These are phyloP conservation scores for Sphaerulina musiva DNA, from an alignment of 2,329 filamentous ascomycete genomes.

Conservation along the genomic window DNA sequence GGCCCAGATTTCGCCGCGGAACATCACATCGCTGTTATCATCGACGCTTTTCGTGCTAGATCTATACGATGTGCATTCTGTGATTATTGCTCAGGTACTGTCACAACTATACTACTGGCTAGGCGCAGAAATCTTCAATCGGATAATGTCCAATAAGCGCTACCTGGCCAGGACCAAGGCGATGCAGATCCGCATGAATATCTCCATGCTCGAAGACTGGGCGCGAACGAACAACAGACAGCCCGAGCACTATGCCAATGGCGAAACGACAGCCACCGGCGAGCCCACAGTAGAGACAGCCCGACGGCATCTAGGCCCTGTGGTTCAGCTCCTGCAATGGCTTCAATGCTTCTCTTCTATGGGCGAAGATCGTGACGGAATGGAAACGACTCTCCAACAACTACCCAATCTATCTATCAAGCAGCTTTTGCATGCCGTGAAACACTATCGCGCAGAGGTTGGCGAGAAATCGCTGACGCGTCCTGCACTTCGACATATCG, in stretches of 20 bases:
- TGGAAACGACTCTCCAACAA: constrained; percentile 84
- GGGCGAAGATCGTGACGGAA: constrained; percentile 79
- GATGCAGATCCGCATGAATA: constrained; percentile 99
- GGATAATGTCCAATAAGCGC: constrained; percentile 91
- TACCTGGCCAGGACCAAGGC: constrained; percentile 94
- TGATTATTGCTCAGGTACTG: constrained; percentile 86
- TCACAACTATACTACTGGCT: constrained; percentile 95
- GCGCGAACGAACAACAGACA: constrained; percentile 86
- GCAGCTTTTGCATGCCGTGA: constrained; percentile 84
- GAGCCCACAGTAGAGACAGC: constrained; percentile 82
- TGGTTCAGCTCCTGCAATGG: constrained; percentile 94
- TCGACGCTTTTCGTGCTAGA: constrained; percentile 96
- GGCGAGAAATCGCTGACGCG: constrained; percentile 89
- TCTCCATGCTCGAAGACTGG: constrained; percentile 94
- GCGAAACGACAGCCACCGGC: constrained; percentile 75
- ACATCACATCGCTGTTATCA: constrained; percentile 89
- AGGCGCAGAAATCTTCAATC: constrained; percentile 91
- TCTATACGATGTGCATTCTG: constrained; percentile 97
- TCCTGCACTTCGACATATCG: constrained; percentile 77
- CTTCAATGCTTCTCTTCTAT: constrained; percentile 95
- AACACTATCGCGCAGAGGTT: constrained; percentile 89
- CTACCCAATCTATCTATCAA: constrained; percentile 76
- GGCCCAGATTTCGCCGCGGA: constrained; percentile 85
- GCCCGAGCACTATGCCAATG: constrained; percentile 91
- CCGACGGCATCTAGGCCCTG: constrained; percentile 75